Percentiles rank a stretch among this genome's conserved stretches.
These are phyloP conservation scores for Ascobolus immersus DNA, from an alignment of 495 filamentous ascomycete genomes.

Conservation along the genomic window DNA sequence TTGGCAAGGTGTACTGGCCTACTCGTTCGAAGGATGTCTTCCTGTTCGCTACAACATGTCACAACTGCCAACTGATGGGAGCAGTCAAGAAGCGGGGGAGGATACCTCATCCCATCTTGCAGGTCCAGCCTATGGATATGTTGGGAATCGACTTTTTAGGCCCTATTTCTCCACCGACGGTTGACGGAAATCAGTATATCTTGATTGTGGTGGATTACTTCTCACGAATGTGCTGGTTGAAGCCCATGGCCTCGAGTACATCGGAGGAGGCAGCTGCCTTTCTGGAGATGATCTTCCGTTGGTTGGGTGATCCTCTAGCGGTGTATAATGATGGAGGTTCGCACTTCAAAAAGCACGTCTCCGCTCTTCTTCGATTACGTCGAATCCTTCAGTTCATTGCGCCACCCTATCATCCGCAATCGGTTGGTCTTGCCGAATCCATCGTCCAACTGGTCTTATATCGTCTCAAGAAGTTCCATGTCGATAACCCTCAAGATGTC, in stretches of 20 bases:
- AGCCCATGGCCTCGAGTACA: too few species aligned
- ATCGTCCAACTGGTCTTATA: conserved; percentile 2
- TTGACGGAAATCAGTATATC: neutral
- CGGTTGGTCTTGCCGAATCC: neutral
- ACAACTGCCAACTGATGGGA: neutral
- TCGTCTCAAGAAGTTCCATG: neutral
- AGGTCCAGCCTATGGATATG: conserved; percentile 1
- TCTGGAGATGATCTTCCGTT: too few species aligned
- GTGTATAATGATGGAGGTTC: conserved; percentile 2
- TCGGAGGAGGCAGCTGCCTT: neutral
- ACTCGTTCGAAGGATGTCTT: neutral
- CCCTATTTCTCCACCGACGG: neutral
- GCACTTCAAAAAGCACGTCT: neutral
- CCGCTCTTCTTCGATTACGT: neutral
- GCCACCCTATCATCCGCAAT: neutral
- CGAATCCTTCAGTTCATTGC: neutral
- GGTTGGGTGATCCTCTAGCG: neutral
- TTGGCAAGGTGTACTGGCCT: neutral
- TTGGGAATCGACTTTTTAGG: conserved; percentile 1
- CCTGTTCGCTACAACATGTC: neutral
- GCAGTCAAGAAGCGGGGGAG: neutral
- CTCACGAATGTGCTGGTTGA: neutral
- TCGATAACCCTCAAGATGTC: neutral
- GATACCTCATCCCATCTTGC: too few species aligned
- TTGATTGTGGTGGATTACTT: conserved; percentile 3